Evolutionary conservation across 1,139 yeast species (phyloP), one percentile per base, ranked within the genome.

Genomic region (Debaryomycetaceae sp.): DNA sequence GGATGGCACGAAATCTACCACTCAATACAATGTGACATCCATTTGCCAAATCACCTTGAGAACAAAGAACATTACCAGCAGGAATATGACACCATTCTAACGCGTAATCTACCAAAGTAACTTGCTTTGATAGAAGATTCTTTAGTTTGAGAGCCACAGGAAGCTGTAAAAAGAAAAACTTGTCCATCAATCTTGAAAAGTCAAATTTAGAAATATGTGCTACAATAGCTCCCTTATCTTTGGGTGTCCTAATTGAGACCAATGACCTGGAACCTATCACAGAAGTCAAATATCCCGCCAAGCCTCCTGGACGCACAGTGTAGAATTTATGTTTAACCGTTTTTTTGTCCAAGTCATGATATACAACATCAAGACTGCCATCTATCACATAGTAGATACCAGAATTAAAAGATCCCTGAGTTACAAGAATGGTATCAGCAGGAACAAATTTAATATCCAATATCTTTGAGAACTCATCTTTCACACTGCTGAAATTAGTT

Each of bases 51-150:
- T 89, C 95, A 1, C 91, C 95, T 60, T 93, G 95, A 3, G 82
- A 76, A 55, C 87, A 88, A 24, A 93, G 64, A 0, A 84, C 78
- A 44, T 85, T 85, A 0, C 98, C 97, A 0, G 97, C 95, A 13
- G 83, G 83, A 5, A 88, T 75, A 50, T 89, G 96, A 41, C 93
- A 82, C 99, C 99, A 93, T 62, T 93, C 99, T 42, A 93, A 68
- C 0, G 98, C 97, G 64, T 87, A 88, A 60, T 93, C 99, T 40
- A 93, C 78, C 42, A 86, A 81, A 39, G 87, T 63, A 40, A 93
- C 71, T 45, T 87, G 80, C 31, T 79, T 72, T 30, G 93, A 84
- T 39, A 93, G 66, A 4, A 87, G 73, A 23, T 74, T 75, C 41
- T 88, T 83, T 51, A 91, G 67, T 13, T 83, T 78, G 44, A 83